Base-by-base conservation (phyloP, 202 grass and related monocot genomes). In the Tripidium arundinaceum region DNA sequence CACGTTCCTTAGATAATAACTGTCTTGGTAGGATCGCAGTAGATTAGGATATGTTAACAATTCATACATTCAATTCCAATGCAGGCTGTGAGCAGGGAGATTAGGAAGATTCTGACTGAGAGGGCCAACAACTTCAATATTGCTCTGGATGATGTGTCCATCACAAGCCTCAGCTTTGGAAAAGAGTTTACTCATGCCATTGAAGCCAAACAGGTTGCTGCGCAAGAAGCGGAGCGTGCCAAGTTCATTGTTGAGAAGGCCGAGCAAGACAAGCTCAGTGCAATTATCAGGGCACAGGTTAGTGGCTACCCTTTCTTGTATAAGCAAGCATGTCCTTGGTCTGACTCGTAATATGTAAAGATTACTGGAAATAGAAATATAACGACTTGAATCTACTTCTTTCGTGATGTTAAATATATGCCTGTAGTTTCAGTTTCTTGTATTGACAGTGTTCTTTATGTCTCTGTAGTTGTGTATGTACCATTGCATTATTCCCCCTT, bases 241-340 rank as follows among this genome's bases (percentile, higher is more conserved):
- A 97, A 97, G 85, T 97, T 97, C 54, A 81, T 92, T 60, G 94
- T 97, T 76, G 94, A 97, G 67, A 97, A 97, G 76, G 94, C 94
- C 33, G 91, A 97, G 83, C 94, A 98, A 75, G 94, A 98, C 63
- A 94, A 94, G 81, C 83, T 14, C 75, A 92, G 89, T 79, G 92
- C 94, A 43, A 33, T 98, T 49, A 92, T 98, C 36, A 92, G 91
- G 63, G 87, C 92, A 62, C 94, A 97, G 91, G 91, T 97, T 21
- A 70, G 68, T 26, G 47, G 47, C 41, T 58, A 34, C 29, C 3
- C 46, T 83, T 61, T 72, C 79, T 61, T 62, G 15, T 26, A 25
- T 43, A 81, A 36, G 75, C 52, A n/a, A 33, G 31, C 4, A 36
- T 64, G 27, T 34, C 12, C 2, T 12, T 59, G 4, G 6, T 36